phyloP scores from a whole-genome alignment of 108 stramenopile species.

The Cyclostephanos tholiformis region DNA sequence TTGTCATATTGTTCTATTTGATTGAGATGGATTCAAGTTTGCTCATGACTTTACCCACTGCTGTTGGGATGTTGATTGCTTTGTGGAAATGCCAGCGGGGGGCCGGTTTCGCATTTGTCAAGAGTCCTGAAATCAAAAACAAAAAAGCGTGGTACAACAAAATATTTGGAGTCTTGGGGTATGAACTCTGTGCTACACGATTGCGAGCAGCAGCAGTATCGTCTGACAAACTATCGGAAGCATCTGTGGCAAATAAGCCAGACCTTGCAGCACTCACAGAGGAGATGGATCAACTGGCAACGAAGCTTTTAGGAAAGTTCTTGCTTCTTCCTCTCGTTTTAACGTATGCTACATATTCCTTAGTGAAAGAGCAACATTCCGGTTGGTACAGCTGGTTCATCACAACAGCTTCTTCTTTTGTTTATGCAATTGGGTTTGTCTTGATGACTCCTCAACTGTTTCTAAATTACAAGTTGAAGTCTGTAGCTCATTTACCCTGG shows the following conservation, averaged over 20 bases:
- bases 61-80: slow-evolving; percentile 77
- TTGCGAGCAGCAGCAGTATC: slow-evolving; percentile 44
- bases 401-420: slow-evolving; percentile 82
- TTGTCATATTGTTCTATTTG: slow-evolving; percentile 87
- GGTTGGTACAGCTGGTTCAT: slow-evolving; percentile 94
- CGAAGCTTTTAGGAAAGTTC: slow-evolving; percentile 60
- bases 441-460: slow-evolving; percentile 92
- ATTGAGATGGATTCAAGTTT: slow-evolving; percentile 88
- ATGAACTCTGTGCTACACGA: slow-evolving; percentile 72
- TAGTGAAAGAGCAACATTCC: slow-evolving; percentile 70
- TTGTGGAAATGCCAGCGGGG: slow-evolving; percentile 85
- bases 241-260: slow-evolving; percentile 14
- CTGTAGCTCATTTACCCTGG: slow-evolving; percentile 91
- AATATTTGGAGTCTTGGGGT: slow-evolving; percentile 67
- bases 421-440: slow-evolving; percentile 86
- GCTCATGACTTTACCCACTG: slow-evolving; percentile 86
- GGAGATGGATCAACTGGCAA: slow-evolving; percentile 87
- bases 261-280: slow-evolving; percentile 75
- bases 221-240: slow-evolving; percentile 2
- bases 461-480: slow-evolving; percentile 88
- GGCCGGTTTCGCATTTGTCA: slow-evolving; percentile 67
- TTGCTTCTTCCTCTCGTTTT: slow-evolving; percentile 80
- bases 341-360: slow-evolving; percentile 71
- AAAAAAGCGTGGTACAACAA: slow-evolving; percentile 59
- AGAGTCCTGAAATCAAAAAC: slow-evolving; percentile 33